Evolutionary conservation across 495 filamentous ascomycete genomes (phyloP).

Genomic region (Penicillium subrubescens): DNA sequence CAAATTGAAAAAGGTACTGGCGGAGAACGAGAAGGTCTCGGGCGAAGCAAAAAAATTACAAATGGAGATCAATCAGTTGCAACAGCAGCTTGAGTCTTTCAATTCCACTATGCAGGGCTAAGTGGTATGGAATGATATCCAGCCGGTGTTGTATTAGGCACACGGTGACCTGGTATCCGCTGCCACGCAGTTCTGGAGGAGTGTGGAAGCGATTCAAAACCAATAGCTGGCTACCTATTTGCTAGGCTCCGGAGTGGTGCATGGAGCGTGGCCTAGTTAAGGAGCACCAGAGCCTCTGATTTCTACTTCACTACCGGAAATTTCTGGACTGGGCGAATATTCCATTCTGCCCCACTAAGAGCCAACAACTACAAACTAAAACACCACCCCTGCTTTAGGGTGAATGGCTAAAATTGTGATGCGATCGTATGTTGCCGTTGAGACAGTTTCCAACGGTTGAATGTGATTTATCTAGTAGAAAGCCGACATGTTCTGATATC

Average conservation of each 20-base stretch:
- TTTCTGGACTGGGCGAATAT: constrained; percentile 3
- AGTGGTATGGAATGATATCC: constrained; percentile 19
- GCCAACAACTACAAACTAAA: constrained; percentile 3
- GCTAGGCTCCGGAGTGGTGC: constrained; percentile 16
- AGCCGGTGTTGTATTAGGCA: constrained; percentile 15
- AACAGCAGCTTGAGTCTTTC: constrained; percentile 18
- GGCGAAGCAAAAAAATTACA: constrained; percentile 1
- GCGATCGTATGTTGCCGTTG: constrained; percentile 1
- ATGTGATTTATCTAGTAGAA: constrained; percentile 2
- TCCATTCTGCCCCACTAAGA: constrained; percentile 1
- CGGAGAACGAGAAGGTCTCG: constrained; percentile 7
- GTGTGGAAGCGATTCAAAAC: constrained; percentile 15
- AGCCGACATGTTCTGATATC: constrained; percentile 3
- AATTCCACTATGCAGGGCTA: constrained; percentile 16
- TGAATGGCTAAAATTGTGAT: not conserved
- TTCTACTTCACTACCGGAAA: constrained; percentile 2
- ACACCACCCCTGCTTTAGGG: not conserved
- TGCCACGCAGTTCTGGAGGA: constrained; percentile 15
- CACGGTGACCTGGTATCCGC: constrained; percentile 15
- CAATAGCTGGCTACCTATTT: constrained; percentile 18
- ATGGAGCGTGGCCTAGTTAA: constrained; percentile 9
- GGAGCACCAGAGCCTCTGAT: constrained; percentile 4
- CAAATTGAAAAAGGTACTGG: constrained; percentile 1
- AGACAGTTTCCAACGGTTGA: not conserved
- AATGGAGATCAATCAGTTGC: constrained; percentile 6